Evolutionary conservation across 2,329 filamentous ascomycete species (phyloP), one percentile per base, ranked within the genome.

Genomic region (Aspergillus sp.): DNA sequence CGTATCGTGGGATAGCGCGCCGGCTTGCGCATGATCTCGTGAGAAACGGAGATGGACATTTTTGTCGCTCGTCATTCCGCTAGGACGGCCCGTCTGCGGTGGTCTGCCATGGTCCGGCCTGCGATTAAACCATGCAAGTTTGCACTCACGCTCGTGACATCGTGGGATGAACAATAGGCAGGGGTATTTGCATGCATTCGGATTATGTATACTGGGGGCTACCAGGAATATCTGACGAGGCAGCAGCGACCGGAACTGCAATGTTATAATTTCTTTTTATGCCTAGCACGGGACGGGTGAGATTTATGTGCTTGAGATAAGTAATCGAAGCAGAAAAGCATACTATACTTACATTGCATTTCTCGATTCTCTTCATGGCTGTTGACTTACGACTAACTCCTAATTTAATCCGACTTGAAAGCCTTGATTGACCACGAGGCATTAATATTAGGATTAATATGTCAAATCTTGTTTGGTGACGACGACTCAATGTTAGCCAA

Each of bases 1-100:
- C 54, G 17, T 51, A 25, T 48, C 50, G 43, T 45, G 57, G 45
- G 50, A 49, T 49, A 45, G 43, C 51, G 50, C 57, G 51, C 57
- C 53, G 57, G 57, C 31, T 54, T 59, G 51, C 46, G 43, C 50
- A 49, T 48, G 43, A 43, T 51, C 55, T 57, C n/a, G 48, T 25
- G 55, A 57, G 31, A 7, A 41, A 31, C 34, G 19, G 49, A 52
- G 25, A 53, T 47, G 49, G 49, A 53, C 41, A 22, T 28, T 38
- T 25, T 53, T 22, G 45, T n/a, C 30, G 43, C 23, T 25, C 43
- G 19, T 53, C 43, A 43, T 19, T 47, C 30, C 38, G 28, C 57
- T 31, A 15, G 50, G 3, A 22, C 9, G 43, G 9, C 25, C 47
- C n/a, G 47, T 50, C 11, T 57, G 47, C 45, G 31, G 47, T 17